Evolutionary conservation across 495 filamentous ascomycete genomes (phyloP).

Genomic region (Penicillium ochrochloron): DNA sequence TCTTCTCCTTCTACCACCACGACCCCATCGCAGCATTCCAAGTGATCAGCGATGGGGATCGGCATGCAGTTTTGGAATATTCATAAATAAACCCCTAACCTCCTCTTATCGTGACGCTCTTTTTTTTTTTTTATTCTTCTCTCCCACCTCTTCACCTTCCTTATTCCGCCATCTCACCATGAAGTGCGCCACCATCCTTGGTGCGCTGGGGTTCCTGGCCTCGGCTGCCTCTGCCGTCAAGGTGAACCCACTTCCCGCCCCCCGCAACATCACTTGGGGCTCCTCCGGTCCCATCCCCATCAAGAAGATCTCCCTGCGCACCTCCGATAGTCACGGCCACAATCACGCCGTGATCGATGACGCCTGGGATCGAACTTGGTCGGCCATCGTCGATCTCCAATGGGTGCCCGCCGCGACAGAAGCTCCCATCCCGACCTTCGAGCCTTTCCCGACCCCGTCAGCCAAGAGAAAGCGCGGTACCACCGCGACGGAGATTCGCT

Average conservation of each 20-base stretch:
- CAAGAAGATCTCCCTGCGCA: constrained; percentile 30
- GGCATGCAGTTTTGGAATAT: constrained; percentile 21
- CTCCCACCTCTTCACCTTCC: background rate
- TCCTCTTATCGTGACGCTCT: background rate
- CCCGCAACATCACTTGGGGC: constrained; percentile 58
- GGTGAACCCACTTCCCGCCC: constrained; percentile 60
- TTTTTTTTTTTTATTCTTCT: background rate
- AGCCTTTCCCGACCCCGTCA: constrained; percentile 50
- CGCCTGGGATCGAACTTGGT: constrained; percentile 55
- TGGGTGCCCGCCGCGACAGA: constrained; percentile 59
- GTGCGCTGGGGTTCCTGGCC: constrained; percentile 31
- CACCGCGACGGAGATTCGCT: constrained; percentile 31
- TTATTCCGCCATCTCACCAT: constrained; percentile 29
- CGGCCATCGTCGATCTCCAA: constrained; percentile 48
- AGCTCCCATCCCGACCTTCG: constrained; percentile 51
- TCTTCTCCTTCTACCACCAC: background rate
- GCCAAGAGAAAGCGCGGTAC: constrained; percentile 43
- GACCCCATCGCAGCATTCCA: background rate
- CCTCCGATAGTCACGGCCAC: constrained; percentile 27
- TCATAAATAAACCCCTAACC: constrained; percentile 24
- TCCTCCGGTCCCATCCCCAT: constrained; percentile 53
- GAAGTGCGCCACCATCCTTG: constrained; percentile 36
- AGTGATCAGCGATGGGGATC: constrained; percentile 26
- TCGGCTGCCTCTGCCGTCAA: constrained; percentile 45
- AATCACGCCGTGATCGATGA: constrained; percentile 34